Conservation (phyloP, 495 filamentous ascomycete genomes). For the Aspergillus panamensis region DNA sequence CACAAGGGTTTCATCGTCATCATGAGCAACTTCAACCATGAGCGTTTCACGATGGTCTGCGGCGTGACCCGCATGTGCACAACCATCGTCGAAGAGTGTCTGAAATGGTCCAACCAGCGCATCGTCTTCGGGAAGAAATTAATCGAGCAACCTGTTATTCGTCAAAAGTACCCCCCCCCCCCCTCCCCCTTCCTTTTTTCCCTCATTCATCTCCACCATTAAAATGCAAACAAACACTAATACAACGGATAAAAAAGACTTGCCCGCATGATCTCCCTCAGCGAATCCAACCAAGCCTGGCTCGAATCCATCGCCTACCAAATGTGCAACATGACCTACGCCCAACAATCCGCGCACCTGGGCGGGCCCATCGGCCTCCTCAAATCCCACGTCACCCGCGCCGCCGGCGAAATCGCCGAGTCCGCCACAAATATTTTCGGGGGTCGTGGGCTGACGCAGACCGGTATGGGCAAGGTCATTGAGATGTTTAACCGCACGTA, state of each 20-base stretch:
- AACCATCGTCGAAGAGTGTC: slow-evolving; percentile 74
- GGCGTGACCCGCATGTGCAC: slow-evolving; percentile 62
- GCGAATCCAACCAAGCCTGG: slow-evolving; percentile 81
- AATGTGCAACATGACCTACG: slow-evolving; percentile 83
- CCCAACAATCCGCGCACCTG: slow-evolving; percentile 69
- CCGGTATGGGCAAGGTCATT: slow-evolving; percentile 75
- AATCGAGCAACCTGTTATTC: slow-evolving; percentile 80
- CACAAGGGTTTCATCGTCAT: slow-evolving; percentile 89
- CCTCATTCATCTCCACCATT: too few species aligned
- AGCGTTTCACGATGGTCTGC: slow-evolving; percentile 67
- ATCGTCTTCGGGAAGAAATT: slow-evolving; percentile 81
- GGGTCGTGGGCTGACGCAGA: slow-evolving; percentile 74
- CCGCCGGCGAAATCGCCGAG: slow-evolving; percentile 78
- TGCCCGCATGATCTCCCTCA: slow-evolving; percentile 81
- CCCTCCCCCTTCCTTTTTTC: too few species aligned
- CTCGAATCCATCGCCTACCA: slow-evolving; percentile 81
- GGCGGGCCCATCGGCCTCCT: slow-evolving; percentile 80
- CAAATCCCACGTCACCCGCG: slow-evolving; percentile 72
- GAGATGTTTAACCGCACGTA: slow-evolving; percentile 82
- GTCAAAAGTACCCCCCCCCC: slow-evolving; percentile 57
- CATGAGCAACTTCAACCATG: slow-evolving; percentile 83
- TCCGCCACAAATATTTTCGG: slow-evolving; percentile 85
- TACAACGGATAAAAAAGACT: too few species aligned
- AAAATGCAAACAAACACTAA: too few species aligned
- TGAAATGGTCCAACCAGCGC: slow-evolving; percentile 88